Evolutionary conservation across 441 rosid species (phyloP).

Genomic region (Breynia disticha): DNA sequence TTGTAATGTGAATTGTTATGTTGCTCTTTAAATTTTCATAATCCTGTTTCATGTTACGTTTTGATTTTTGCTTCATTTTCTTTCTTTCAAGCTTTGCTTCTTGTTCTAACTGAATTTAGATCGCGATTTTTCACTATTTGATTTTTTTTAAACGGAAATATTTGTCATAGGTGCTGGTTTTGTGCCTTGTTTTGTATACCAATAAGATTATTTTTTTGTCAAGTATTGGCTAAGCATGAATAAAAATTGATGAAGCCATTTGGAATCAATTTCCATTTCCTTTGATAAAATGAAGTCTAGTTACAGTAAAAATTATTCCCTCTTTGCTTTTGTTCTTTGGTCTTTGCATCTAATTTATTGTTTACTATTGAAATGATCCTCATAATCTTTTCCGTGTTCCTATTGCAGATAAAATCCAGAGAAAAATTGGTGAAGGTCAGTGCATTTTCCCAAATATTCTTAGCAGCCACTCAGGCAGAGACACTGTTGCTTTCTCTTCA

Average conservation of each 20-base stretch:
- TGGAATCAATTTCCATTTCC: not conserved
- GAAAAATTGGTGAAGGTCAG: slow-evolving; percentile 66
- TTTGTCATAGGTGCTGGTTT: too few species aligned
- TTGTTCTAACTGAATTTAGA: too few species aligned
- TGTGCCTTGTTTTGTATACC: too few species aligned
- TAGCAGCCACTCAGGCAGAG: not conserved
- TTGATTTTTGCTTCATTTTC: not conserved
- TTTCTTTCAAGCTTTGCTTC: not conserved
- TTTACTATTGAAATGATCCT: slow-evolving; percentile 9
- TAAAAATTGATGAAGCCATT: too few species aligned
- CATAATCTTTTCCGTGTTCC: slow-evolving; percentile 4
- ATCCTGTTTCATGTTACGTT: not conserved
- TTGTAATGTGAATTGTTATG: slow-evolving; percentile 14
- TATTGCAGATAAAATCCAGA: slow-evolving; percentile 51
- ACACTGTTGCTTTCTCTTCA: not conserved
- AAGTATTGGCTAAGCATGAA: too few species aligned
- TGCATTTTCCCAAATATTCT: not conserved
- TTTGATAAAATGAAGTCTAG: too few species aligned
- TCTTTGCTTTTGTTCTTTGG: not conserved
- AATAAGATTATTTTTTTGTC: too few species aligned
- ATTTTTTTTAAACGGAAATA: too few species aligned
- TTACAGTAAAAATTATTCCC: too few species aligned
- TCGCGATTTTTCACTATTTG: too few species aligned
- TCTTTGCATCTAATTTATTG: not conserved
- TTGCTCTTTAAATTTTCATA: slow-evolving; percentile 8